Conservation (phyloP, 495 filamentous ascomycete species). For the Tricharina praecox region DNA sequence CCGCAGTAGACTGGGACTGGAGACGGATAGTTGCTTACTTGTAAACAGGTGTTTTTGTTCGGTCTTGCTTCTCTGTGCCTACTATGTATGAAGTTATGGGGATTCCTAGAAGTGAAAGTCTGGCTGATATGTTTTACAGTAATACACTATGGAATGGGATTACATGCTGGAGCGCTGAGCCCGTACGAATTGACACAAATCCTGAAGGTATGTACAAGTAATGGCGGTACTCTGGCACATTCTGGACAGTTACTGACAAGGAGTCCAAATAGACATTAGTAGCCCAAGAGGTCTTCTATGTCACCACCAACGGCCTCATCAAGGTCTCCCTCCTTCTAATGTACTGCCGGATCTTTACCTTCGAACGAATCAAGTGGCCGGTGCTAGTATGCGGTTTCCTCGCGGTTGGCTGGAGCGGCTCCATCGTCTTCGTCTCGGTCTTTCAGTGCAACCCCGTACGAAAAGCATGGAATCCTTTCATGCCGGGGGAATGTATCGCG, state of each 20-base stretch:
- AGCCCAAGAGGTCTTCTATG: slow-evolving; percentile 9
- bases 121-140: background rate
- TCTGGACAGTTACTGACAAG: background rate
- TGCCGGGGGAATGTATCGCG: slow-evolving; percentile 31
- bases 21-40: background rate
- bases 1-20: too few relatives aligned
- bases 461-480: background rate
- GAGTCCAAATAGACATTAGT: too few relatives aligned
- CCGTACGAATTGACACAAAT: background rate
- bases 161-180: background rate
- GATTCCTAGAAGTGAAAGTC: background rate
- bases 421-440: slow-evolving; percentile 22
- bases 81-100: slow-evolving; percentile 2
- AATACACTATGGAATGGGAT: slow-evolving; percentile 3
- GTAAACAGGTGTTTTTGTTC: background rate
- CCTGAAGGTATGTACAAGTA: background rate
- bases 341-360: slow-evolving; percentile 2
- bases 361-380: background rate
- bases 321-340: slow-evolving; percentile 7
- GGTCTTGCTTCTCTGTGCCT: background rate
- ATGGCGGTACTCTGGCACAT: background rate
- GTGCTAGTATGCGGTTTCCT: background rate
- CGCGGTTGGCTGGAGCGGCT: background rate
- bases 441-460: slow-evolving; percentile 38
- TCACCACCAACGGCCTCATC: slow-evolving; percentile 1